phyloP scores from a whole-genome alignment of 2,329 filamentous ascomycete species.

The Venturia carpophila region DNA sequence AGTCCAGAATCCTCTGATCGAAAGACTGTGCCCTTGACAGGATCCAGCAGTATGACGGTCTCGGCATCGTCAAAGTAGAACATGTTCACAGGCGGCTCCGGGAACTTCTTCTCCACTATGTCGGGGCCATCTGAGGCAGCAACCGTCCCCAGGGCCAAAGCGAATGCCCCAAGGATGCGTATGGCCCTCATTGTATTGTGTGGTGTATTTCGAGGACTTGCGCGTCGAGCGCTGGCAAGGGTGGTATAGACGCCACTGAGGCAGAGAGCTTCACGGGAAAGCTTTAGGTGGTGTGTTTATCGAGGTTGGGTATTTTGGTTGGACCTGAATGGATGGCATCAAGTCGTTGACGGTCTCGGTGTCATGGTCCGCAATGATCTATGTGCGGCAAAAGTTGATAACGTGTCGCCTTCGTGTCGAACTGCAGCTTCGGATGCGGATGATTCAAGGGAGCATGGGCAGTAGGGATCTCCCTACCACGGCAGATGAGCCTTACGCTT shows the following conservation, averaged over 20 bases:
- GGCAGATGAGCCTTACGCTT: neutral
- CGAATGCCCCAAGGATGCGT: constrained; percentile 23
- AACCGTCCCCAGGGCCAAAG: constrained; percentile 39
- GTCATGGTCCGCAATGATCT: neutral
- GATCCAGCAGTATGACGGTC: constrained; percentile 67
- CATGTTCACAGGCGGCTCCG: constrained; percentile 58
- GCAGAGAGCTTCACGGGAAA: neutral
- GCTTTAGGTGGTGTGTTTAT: neutral
- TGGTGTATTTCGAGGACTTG: neutral
- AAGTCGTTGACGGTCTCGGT: neutral
- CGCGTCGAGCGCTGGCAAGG: constrained; percentile 1
- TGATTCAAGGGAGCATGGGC: neutral
- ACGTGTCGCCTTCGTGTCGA: neutral
- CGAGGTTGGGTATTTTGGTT: neutral
- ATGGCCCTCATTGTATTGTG: constrained; percentile 10
- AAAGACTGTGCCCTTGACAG: constrained; percentile 56
- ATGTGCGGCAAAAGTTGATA: constrained; percentile 11
- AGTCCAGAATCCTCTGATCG: constrained; percentile 75
- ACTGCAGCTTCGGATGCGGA: neutral
- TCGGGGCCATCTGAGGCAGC: constrained; percentile 56
- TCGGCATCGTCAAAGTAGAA: constrained; percentile 91
- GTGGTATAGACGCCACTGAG: constrained; percentile 5
- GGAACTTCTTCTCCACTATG: constrained; percentile 52
- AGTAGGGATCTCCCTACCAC: neutral
- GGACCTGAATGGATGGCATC: neutral